Evolutionary conservation across 2,329 filamentous ascomycete genomes (phyloP).

Genomic region (Myriangium duriaei): DNA sequence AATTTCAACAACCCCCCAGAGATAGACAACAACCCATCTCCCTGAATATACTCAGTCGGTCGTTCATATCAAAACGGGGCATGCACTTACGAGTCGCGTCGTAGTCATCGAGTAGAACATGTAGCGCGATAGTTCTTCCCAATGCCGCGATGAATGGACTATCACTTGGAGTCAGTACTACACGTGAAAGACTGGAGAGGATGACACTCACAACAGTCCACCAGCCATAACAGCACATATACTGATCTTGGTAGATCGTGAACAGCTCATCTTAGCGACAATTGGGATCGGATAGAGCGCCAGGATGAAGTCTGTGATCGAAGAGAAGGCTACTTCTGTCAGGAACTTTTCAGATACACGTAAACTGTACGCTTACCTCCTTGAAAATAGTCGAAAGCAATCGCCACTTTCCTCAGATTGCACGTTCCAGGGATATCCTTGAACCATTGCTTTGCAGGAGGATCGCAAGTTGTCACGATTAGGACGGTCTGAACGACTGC

Average conservation of each 20-base stretch:
- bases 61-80: background rate
- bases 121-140: background rate
- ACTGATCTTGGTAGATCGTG: constrained; percentile 4
- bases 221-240: constrained; percentile 8
- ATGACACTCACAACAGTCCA: constrained; percentile 1
- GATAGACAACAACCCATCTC: background rate
- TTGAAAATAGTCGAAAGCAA: constrained; percentile 5
- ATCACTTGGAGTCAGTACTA: too few species aligned
- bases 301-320: constrained; percentile 4
- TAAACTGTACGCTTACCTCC: background rate
- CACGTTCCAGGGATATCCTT: background rate
- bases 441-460: background rate
- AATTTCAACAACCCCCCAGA: constrained; percentile 5
- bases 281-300: constrained; percentile 7
- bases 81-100: background rate
- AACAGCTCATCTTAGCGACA: constrained; percentile 1
- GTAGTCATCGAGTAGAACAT: background rate
- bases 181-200: too few species aligned
- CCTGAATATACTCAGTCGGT: background rate
- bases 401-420: background rate
- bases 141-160: background rate
- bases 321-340: constrained; percentile 1
- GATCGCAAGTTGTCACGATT: constrained; percentile 1
- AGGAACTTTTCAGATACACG: background rate
- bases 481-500: background rate